Percentiles rank a stretch among this genome's conserved stretches.
Evolutionary conservation across 148 eudicot species (phyloP).

Genomic region (Gaultheria prostrata): DNA sequence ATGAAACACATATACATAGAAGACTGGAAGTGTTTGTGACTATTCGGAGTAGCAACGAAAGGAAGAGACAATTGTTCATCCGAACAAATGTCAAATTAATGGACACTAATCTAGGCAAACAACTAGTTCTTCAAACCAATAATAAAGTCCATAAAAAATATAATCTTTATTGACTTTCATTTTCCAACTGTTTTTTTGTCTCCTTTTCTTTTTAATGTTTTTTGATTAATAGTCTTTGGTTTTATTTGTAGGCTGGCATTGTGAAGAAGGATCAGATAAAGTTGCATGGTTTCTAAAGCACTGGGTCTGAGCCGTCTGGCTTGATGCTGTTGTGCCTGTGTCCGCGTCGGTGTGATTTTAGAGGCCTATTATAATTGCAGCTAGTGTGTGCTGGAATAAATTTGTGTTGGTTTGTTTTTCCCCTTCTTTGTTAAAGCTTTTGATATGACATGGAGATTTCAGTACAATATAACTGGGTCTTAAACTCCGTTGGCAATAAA

Average conservation of each 20-base stretch:
- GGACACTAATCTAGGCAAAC: too few species aligned
- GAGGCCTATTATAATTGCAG: neutral
- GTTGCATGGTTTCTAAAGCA: slow-evolving; percentile 73
- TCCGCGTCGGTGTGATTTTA: neutral
- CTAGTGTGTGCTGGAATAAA: neutral
- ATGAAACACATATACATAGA: too few species aligned
- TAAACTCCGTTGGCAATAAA: slow-evolving; percentile 6
- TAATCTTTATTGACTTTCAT: too few species aligned
- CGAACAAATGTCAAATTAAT: too few species aligned
- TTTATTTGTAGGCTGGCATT: slow-evolving; percentile 36
- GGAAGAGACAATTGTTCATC: too few species aligned
- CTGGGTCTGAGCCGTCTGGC: neutral
- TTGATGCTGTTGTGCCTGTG: neutral
- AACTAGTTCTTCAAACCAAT: too few species aligned
- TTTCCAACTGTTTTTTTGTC: neutral
- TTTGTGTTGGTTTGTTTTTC: neutral
- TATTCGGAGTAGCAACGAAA: too few species aligned
- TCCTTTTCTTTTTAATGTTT: neutral
- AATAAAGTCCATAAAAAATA: too few species aligned
- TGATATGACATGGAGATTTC: slow-evolving; percentile 8
- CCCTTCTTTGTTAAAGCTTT: neutral
- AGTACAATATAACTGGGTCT: neutral
- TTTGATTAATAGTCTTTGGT: neutral
- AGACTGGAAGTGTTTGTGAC: too few species aligned
- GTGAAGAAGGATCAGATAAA: slow-evolving; percentile 72